Conservation (phyloP, 2,329 filamentous ascomycete genomes). For the Teratosphaeria pseudoeucalypti region DNA sequence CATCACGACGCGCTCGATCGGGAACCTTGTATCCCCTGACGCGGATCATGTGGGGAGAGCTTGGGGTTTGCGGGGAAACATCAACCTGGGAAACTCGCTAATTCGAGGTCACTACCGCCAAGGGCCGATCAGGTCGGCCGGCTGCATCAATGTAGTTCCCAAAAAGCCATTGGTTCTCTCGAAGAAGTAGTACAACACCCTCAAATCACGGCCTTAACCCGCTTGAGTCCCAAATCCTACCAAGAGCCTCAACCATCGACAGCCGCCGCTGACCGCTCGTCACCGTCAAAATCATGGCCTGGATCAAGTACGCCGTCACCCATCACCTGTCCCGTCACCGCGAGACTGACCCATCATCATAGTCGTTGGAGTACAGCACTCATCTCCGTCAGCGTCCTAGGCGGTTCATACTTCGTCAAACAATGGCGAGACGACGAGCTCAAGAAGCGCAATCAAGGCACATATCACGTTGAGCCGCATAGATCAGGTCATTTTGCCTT, state of each 20-base stretch:
- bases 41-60: neutral
- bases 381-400: conserved; percentile 16
- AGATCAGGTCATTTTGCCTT: conserved; percentile 13
- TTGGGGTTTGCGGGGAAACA: neutral
- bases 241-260: neutral
- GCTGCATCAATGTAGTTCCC: no score
- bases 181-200: neutral
- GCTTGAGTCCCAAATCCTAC: neutral
- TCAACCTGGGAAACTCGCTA: neutral
- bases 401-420: conserved; percentile 13
- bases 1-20: no score
- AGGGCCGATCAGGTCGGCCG: neutral
- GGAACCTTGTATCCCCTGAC: no score
- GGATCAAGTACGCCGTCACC: neutral
- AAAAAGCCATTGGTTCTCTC: neutral
- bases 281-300: neutral
- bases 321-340: neutral
- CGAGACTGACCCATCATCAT: neutral
- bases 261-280: neutral
- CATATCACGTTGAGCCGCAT: conserved; percentile 18
- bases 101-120: neutral
- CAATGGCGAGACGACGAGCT: conserved; percentile 11
- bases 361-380: conserved; percentile 20
- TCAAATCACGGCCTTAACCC: neutral
- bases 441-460: conserved; percentile 12